These are phyloP conservation scores for Penicillium antarcticum DNA, from an alignment of 495 filamentous ascomycete species.

Conservation along the genomic window DNA sequence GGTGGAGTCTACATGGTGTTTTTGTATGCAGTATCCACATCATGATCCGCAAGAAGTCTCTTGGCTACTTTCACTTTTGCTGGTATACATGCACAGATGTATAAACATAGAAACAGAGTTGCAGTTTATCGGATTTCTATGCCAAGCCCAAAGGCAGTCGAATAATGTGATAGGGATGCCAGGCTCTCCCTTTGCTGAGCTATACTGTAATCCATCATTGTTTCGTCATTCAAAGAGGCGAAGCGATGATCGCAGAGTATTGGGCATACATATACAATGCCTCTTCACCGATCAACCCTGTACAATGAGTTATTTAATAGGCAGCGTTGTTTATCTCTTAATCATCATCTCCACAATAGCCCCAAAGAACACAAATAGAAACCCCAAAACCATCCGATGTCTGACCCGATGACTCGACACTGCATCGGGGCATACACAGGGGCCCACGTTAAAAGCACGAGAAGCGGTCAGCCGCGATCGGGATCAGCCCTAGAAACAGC, in stretches of 20 bases:
- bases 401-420: slow-evolving; percentile 6
- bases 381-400: background rate
- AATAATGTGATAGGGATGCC: background rate
- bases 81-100: slow-evolving; percentile 10
- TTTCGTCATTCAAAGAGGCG: slow-evolving; percentile 3
- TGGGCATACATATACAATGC: slow-evolving; percentile 2
- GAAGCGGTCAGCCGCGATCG: slow-evolving; percentile 26
- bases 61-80: slow-evolving; percentile 9
- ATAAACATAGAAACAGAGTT: background rate
- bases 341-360: slow-evolving; percentile 2
- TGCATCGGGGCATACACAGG: slow-evolving; percentile 8
- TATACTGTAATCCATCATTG: background rate
- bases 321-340: background rate
- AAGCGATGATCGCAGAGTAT: background rate
- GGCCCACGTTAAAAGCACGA: slow-evolving; percentile 8
- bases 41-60: background rate
- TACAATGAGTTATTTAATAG: slow-evolving; percentile 1
- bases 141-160: slow-evolving; percentile 5
- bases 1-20: background rate
- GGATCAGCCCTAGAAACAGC: slow-evolving; percentile 9
- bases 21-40: background rate
- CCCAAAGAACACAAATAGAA: background rate
- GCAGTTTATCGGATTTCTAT: background rate
- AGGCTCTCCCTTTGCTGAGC: slow-evolving; percentile 2
- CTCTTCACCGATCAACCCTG: background rate